These are phyloP conservation scores for Termitomyces eurrhizus DNA, from an alignment of 768 basidiomycete genomes.

Conservation along the genomic window DNA sequence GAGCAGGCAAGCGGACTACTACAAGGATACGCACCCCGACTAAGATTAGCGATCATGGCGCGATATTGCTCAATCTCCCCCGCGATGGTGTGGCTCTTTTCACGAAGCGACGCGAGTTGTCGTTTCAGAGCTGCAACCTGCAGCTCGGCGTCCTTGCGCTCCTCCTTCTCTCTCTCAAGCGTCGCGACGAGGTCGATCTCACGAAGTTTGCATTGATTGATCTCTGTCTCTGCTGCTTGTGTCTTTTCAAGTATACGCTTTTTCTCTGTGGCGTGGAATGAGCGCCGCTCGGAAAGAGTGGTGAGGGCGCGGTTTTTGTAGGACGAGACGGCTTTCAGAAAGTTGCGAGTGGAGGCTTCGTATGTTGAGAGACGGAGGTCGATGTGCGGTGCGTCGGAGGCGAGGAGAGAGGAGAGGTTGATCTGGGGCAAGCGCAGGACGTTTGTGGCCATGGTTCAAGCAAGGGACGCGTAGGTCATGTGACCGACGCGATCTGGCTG, in stretches of 20 bases:
- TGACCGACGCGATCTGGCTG: constrained; percentile 15
- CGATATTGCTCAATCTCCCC: constrained; percentile 73
- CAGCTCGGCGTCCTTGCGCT: constrained; percentile 66
- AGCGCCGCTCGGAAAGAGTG: constrained; percentile 64
- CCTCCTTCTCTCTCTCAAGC: constrained; percentile 67
- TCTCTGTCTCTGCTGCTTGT: constrained; percentile 63
- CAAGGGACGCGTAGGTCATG: constrained; percentile 13
- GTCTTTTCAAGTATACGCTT: constrained; percentile 61
- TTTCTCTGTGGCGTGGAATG: constrained; percentile 56
- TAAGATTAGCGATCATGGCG: constrained; percentile 54
- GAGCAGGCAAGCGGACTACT: background rate
- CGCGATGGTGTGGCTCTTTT: constrained; percentile 55
- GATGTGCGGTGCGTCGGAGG: constrained; percentile 53
- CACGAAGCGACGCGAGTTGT: constrained; percentile 60
- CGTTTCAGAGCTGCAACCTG: constrained; percentile 57
- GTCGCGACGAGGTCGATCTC: constrained; percentile 82
- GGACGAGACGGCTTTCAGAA: constrained; percentile 64
- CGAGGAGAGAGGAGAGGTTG: constrained; percentile 55
- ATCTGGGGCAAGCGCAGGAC: constrained; percentile 47
- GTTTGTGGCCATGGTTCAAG: constrained; percentile 8
- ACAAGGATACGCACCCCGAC: constrained; percentile 47
- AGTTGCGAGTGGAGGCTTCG: constrained; percentile 65
- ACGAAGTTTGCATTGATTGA: constrained; percentile 66
- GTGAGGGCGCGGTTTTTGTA: constrained; percentile 72
- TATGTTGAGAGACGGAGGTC: constrained; percentile 60